phyloP scores from a whole-genome alignment of 352 stramenopile species.

The Phytophthora citricola region DNA sequence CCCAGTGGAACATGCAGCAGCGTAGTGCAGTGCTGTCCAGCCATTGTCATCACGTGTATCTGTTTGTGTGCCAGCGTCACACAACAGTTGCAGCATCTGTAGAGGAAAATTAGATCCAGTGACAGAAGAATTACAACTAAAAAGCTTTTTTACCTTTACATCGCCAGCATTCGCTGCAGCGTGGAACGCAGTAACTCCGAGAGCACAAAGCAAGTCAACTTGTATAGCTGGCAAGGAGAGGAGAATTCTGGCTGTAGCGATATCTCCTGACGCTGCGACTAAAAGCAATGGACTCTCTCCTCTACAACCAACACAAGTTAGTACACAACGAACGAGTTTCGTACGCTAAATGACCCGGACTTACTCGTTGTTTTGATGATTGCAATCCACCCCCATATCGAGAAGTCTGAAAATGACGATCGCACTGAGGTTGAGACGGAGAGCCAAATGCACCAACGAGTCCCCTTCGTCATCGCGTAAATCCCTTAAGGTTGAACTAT shows the following conservation, averaged over 20 bases:
- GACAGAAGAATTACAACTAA: too few species aligned
- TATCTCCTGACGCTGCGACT: constrained; percentile 59
- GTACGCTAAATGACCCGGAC: constrained; percentile 6
- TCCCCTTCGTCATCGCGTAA: constrained; percentile 51
- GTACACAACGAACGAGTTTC: background rate
- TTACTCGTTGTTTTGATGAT: constrained; percentile 64
- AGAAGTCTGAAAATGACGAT: constrained; percentile 42
- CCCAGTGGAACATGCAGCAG: constrained; percentile 48
- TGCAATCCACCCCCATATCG: constrained; percentile 47
- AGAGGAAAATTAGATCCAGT: too few species aligned
- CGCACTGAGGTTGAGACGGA: constrained; percentile 42
- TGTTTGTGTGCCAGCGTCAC: constrained; percentile 40
- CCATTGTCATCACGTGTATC: constrained; percentile 56
- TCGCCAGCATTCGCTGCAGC: constrained; percentile 67
- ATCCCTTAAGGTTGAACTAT: background rate
- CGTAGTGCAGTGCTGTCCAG: constrained; percentile 74
- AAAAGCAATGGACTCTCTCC: constrained; percentile 62
- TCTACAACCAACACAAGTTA: constrained; percentile 24
- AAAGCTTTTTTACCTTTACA: constrained; percentile 25
- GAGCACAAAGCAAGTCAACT: constrained; percentile 50
- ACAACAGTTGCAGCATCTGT: constrained; percentile 62
- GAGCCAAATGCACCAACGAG: constrained; percentile 57
- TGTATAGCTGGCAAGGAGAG: constrained; percentile 29
- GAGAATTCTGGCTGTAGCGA: constrained; percentile 15
- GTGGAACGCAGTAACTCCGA: constrained; percentile 65